These are phyloP conservation scores for Monascus ruber DNA, from an alignment of 2,329 filamentous ascomycete genomes.

Conservation along the genomic window DNA sequence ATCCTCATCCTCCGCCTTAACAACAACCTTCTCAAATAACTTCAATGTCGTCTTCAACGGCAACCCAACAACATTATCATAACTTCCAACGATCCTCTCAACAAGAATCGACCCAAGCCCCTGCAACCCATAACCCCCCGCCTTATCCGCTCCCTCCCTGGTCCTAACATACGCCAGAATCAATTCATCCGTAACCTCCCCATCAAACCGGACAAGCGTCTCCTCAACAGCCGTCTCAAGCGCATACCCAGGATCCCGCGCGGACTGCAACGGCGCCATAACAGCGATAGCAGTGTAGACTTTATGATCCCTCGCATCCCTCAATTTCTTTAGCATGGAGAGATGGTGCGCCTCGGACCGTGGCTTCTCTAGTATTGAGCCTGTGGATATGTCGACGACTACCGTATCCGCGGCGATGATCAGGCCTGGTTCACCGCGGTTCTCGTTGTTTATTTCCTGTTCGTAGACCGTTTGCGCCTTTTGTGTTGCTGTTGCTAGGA, in stretches of 20 bases:
- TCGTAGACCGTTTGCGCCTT: constrained; percentile 70
- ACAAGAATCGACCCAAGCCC: constrained; percentile 77
- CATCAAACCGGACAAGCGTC: constrained; percentile 79
- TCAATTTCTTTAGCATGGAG: constrained; percentile 67
- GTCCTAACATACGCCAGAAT: constrained; percentile 59
- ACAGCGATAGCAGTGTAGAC: constrained; percentile 77
- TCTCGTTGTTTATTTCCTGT: constrained; percentile 44
- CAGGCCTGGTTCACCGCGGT: constrained; percentile 60
- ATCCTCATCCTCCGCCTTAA: constrained; percentile 57
- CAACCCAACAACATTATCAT: constrained; percentile 89
- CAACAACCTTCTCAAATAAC: constrained; percentile 79
- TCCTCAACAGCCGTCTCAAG: constrained; percentile 76
- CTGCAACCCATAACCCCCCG: constrained; percentile 90
- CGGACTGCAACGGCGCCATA: constrained; percentile 72
- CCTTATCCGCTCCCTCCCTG: constrained; percentile 88
- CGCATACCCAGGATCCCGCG: constrained; percentile 73
- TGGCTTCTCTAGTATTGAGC: constrained; percentile 84
- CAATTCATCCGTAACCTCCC: constrained; percentile 64
- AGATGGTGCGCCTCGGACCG: constrained; percentile 69
- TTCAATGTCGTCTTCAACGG: constrained; percentile 67
- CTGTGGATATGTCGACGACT: constrained; percentile 59
- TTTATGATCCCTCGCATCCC: constrained; percentile 66
- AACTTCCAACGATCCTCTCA: constrained; percentile 76
- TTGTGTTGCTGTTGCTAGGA: constrained; percentile 69
- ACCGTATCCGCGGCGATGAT: constrained; percentile 88